Conservation (phyloP, 805 yeast genomes). For the Ogataea ramenticola region DNA sequence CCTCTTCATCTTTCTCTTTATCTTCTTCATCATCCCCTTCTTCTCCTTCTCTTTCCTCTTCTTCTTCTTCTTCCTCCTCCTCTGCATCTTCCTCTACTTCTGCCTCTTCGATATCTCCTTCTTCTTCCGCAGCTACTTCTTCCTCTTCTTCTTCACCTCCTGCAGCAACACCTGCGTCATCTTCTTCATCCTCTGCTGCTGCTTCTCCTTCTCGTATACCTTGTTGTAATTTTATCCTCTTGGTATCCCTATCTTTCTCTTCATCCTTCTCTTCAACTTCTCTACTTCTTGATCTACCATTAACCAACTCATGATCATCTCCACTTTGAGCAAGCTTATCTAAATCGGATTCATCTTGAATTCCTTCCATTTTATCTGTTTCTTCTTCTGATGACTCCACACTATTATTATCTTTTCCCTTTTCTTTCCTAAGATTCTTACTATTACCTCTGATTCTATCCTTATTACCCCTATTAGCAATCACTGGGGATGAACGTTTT, state of each 20-base stretch:
- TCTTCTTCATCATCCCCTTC: constrained; percentile 20
- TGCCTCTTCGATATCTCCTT: constrained; percentile 10
- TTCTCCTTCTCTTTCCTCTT: constrained; percentile 18
- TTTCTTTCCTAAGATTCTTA: not conserved
- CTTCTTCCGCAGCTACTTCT: constrained; percentile 13
- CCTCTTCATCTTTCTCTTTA: constrained; percentile 16
- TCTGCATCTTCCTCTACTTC: constrained; percentile 18
- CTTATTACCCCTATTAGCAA: not conserved
- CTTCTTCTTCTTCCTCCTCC: constrained; percentile 19
- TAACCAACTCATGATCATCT: not conserved
- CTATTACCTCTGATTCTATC: not conserved
- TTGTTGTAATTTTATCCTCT: constrained; percentile 10
- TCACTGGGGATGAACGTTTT: not conserved
- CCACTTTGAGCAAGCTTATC: constrained; percentile 32
- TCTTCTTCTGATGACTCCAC: constrained; percentile 78
- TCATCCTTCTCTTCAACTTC: constrained; percentile 11
- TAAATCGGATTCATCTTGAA: constrained; percentile 49
- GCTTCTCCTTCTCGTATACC: not conserved
- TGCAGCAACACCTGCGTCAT: constrained; percentile 9
- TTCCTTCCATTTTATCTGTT: constrained; percentile 72
- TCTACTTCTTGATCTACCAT: constrained; percentile 3
- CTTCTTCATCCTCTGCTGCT: constrained; percentile 10
- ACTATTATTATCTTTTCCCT: constrained; percentile 41
- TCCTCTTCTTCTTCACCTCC: constrained; percentile 4
- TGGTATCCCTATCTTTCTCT: constrained; percentile 1